A percentile compares a stretch with the other conserved stretches of the same genome.
Conservation (phyloP, 331 rosid species). For the Quercus tomentella region DNA sequence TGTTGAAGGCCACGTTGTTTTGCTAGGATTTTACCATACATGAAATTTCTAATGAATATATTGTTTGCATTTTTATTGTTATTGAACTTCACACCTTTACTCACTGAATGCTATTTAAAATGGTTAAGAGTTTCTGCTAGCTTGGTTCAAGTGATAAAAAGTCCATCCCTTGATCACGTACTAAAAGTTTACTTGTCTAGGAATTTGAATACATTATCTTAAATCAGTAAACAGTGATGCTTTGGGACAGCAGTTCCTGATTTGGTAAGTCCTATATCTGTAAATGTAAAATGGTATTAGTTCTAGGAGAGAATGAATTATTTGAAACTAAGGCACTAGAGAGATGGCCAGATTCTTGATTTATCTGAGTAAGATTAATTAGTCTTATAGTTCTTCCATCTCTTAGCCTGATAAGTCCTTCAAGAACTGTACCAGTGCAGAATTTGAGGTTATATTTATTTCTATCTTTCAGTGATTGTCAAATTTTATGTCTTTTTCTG, state of each 20-base stretch:
- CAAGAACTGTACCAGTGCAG: background rate
- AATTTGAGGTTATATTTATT: background rate
- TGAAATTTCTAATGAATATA: background rate
- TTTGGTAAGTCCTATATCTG: background rate
- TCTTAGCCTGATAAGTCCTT: background rate
- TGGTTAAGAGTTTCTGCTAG: background rate
- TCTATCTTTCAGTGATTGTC: constrained; percentile 7
- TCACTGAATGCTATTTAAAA: background rate
- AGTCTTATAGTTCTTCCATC: background rate
- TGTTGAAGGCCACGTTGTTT: background rate
- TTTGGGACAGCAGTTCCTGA: background rate
- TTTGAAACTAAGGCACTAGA: background rate
- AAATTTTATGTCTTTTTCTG: background rate
- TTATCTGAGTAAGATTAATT: background rate
- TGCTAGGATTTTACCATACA: background rate
- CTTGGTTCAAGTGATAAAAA: background rate
- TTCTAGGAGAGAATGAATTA: background rate
- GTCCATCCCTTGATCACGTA: background rate
- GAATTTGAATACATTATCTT: background rate
- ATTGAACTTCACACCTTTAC: background rate
- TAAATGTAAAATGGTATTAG: background rate
- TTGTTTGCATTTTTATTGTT: background rate
- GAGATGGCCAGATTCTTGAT: constrained; percentile 15
- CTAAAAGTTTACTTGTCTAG: background rate
- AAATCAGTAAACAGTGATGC: background rate